Percentiles rank a stretch among this genome's conserved stretches.
Conservation (phyloP, 2,329 filamentous ascomycete genomes). For the Microdochium trichocladiopsis region DNA sequence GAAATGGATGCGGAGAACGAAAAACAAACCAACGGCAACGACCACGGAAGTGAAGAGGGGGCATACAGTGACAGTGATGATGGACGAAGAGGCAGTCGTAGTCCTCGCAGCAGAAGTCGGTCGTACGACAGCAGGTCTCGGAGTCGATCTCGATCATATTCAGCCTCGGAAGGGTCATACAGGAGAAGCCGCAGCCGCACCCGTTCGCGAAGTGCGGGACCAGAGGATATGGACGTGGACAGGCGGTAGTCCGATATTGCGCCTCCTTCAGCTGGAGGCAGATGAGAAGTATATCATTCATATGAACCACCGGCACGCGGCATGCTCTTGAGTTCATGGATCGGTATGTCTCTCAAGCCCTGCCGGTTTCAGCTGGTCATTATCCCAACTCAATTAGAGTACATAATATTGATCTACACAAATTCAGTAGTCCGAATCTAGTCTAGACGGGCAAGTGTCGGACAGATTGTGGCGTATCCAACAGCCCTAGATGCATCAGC, state of each 20-base stretch:
- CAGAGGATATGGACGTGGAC: constrained; percentile 30
- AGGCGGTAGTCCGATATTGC: constrained; percentile 3
- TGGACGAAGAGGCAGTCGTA: constrained; percentile 8
- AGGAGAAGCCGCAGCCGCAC: constrained; percentile 13
- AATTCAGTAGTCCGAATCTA: too few species aligned
- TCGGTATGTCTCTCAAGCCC: too few species aligned
- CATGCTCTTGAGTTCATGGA: too few species aligned
- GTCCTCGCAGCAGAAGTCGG: neutral
- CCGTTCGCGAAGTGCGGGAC: constrained; percentile 16
- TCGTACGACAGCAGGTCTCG: neutral
- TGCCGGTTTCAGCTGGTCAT: too few species aligned
- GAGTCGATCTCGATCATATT: neutral
- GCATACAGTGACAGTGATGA: constrained; percentile 9
- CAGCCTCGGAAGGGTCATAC: constrained; percentile 7
- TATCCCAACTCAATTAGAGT: too few species aligned
- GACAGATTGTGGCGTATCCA: too few species aligned
- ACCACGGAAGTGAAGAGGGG: constrained; percentile 9
- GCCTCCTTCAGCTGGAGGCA: neutral
- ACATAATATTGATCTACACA: too few species aligned
- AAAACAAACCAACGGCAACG: constrained; percentile 15
- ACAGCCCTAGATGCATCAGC: too few species aligned
- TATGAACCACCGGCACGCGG: too few species aligned
- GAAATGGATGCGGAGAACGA: constrained; percentile 44
- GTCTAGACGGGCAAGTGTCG: too few species aligned
- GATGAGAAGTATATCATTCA: too few species aligned